Evolutionary conservation across 768 basidiomycete genomes (phyloP).

Genomic region (Lactarius pseudohatsudake): DNA sequence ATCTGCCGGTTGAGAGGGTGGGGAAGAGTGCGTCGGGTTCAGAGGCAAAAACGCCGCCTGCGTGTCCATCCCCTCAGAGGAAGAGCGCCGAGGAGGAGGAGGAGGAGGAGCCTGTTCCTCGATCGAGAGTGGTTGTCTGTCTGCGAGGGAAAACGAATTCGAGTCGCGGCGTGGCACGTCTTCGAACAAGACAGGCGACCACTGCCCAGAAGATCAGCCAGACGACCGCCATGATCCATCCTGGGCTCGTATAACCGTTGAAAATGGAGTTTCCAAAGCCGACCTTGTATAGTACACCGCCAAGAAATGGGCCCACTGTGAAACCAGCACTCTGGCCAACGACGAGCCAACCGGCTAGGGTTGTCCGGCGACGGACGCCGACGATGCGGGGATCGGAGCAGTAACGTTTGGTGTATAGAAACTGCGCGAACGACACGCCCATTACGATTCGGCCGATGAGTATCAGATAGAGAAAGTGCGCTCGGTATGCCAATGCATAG

Average conservation of each 20-base stretch:
- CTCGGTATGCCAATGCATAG: constrained; percentile 60
- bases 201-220: constrained; percentile 55
- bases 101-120: background rate
- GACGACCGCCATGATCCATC: constrained; percentile 59
- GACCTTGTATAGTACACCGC: constrained; percentile 60
- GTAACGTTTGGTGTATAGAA: constrained; percentile 69
- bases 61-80: background rate
- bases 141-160: background rate
- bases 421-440: constrained; percentile 59
- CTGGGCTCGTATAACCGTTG: constrained; percentile 68
- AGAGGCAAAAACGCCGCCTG: background rate
- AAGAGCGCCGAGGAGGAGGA: background rate
- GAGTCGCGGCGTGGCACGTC: constrained; percentile 33
- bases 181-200: constrained; percentile 36
- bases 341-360: constrained; percentile 61
- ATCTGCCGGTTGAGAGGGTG: constrained; percentile 10
- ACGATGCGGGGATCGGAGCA: constrained; percentile 70
- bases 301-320: constrained; percentile 61
- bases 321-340: constrained; percentile 62
- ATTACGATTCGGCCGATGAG: constrained; percentile 67
- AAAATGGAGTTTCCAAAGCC: constrained; percentile 57
- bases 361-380: constrained; percentile 60
- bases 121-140: background rate
- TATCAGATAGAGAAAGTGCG: constrained; percentile 64
- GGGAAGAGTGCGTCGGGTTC: background rate